Base-by-base conservation (phyloP, 257 asterid species). In the Rubia yunnanensis region DNA sequence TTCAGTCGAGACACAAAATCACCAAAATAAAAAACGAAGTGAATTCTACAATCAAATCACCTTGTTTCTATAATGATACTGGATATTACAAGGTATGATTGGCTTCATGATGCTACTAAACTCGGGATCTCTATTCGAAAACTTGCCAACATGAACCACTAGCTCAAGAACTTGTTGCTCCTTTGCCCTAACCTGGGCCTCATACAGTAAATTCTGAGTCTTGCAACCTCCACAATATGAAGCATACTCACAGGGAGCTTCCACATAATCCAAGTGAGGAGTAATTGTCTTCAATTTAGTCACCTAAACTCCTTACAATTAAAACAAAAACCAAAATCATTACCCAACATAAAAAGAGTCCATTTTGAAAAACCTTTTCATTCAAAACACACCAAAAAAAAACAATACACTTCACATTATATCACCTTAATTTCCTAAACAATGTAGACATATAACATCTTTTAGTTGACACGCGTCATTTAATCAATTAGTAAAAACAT, bases 221-320 rank as follows among this genome's bases (percentile, higher is more conserved):
- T 85, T 92, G 73, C 99, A 92, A 72, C 99, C 99, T 69, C 99
- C 99, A 67, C 99, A 92, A 66, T 87, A 81, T 41, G 87, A 74
- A 20, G 99, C 87, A 80, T 81, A 85, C 74, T 86, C 96, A 75
- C 99, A 92, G 0, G 99, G 99, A 20, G 97, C 99, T 69, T 82
- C 96, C 65, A 89, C 95, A 31, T 53, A 52, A 73, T 92, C 95
- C 84, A 80, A 67, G 52, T 89, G 99, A 59, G 86, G 88, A 56
- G 83, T 64, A 56, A 89, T 80, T 0, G 91, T 85, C 81, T 86
- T 85, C 83, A 87, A 2, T 73, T 92, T 92, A 84, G 77, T 86
- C 66, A 87, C 99, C 99, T 89, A 73, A 41, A 70, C 65, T 64
- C 83, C 72, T 72, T 48, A 22, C 74, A 62, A 56, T n/a, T 49